A percentile compares a stretch with the other conserved stretches of the same genome.
phyloP scores from a whole-genome alignment of 2,329 filamentous ascomycete genomes.

The Aureobasidium sp. region DNA sequence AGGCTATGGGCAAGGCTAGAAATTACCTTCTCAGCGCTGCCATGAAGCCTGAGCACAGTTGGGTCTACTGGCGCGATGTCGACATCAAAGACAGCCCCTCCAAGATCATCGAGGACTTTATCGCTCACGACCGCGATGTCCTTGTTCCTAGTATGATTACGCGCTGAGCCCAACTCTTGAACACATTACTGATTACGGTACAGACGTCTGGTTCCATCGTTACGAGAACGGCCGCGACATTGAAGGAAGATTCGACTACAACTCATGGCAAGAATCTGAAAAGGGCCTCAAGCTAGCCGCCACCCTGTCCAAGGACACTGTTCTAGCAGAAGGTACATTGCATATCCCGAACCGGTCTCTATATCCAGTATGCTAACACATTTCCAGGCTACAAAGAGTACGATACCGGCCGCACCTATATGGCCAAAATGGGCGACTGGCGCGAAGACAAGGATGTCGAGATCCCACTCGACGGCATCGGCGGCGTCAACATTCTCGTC shows the following conservation, averaged over 20 bases:
- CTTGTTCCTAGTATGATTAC: conserved; percentile 76
- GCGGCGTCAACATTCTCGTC: conserved; percentile 93
- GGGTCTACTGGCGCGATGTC: conserved; percentile 98
- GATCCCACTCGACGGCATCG: conserved; percentile 87
- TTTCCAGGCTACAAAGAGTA: conserved; percentile 77
- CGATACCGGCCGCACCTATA: conserved; percentile 80
- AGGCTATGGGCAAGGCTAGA: conserved; percentile 78
- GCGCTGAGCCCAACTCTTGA: neutral
- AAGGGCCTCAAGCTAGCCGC: conserved; percentile 68
- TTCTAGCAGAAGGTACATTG: conserved; percentile 75
- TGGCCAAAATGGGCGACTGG: conserved; percentile 89
- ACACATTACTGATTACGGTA: neutral
- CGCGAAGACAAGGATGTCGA: conserved; percentile 85
- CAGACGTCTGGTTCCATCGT: conserved; percentile 95
- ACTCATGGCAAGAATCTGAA: conserved; percentile 94
- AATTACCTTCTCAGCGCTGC: conserved; percentile 84
- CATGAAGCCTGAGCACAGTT: conserved; percentile 87
- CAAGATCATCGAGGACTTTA: conserved; percentile 87
- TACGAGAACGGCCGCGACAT: conserved; percentile 73
- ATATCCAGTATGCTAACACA: too few species aligned
- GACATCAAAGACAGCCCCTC: conserved; percentile 88
- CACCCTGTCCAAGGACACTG: conserved; percentile 65
- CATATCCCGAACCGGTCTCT: too few species aligned
- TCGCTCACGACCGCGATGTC: conserved; percentile 86
- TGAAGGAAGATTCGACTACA: conserved; percentile 97